Evolutionary conservation across 805 yeast genomes (phyloP), one percentile per base, ranked within the genome.

Genomic region (Monosporozyma unispora): DNA sequence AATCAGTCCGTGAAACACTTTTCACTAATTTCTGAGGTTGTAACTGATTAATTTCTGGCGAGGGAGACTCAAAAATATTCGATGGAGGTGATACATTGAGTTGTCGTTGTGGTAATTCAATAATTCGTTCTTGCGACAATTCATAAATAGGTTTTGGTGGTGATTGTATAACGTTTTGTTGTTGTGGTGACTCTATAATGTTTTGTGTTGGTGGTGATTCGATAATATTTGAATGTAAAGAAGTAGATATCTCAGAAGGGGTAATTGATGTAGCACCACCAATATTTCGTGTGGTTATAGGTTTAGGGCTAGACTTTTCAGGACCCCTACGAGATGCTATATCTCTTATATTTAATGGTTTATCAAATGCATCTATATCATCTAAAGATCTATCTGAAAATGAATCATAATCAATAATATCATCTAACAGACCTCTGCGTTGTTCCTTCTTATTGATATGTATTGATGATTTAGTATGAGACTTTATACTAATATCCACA

Each of bases 391-490:
- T n/a, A 19, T 38, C 48, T 10, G 22, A n/a, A 22, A 57, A 50
- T 7, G 52, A 45, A 38, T 51, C 56, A 22, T 55, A 54, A 35
- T 48, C 46, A 22, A 58, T 29, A n/a, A 56, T 45, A 16, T 51
- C 54, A 23, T 57, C 59, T 31, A 56, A 48, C 16, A 53, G 38
- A 39, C 42, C 42, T 21, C 27, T 44, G 22, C 10, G 21, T 1
- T 27, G 3, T 12, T 12, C 16, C 12, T 39, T 39, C 8, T 2
- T 5, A 7, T 39, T 7, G 27, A 7, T 39, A 9, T 8, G 3
- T 39, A 11, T 7, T 7, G 10, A 2, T 4, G 42, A 29, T 14
- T 22, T 22, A 22, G 7, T 11, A 4, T 44, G 12, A 4, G 28
- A 19, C 10, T 7, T 9, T 16, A 19, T 16, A 19, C 25, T 44